Conservation (phyloP, 2,329 filamentous ascomycete genomes). For the Emergomyces orientalis region DNA sequence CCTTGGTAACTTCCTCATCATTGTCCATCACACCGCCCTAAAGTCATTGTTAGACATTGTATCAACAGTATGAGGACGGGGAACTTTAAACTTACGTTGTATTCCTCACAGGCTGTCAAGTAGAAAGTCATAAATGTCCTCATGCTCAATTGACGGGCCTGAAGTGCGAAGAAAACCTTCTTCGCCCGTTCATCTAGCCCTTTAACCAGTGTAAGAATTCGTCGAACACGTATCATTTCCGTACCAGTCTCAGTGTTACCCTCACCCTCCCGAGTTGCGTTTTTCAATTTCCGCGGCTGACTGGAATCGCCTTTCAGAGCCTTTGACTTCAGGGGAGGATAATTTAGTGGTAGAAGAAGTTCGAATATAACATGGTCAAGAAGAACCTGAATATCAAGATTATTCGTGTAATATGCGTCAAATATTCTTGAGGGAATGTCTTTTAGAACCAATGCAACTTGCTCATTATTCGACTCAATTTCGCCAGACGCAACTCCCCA, state of each 20-base stretch:
- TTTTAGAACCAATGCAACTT: constrained; percentile 63
- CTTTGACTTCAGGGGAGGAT: constrained; percentile 59
- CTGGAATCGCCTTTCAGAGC: constrained; percentile 38
- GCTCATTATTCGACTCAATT: constrained; percentile 71
- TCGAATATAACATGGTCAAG: constrained; percentile 81
- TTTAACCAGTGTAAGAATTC: constrained; percentile 72
- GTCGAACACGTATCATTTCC: constrained; percentile 65
- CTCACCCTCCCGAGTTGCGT: constrained; percentile 26
- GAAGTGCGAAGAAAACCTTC: constrained; percentile 79
- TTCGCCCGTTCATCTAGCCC: constrained; percentile 69
- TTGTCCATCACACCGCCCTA: constrained; percentile 64
- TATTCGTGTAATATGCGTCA: constrained; percentile 82
- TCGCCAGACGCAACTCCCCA: constrained; percentile 93
- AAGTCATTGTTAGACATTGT: constrained; percentile 5
- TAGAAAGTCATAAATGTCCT: constrained; percentile 66
- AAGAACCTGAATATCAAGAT: constrained; percentile 72
- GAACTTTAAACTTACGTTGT: constrained; percentile 47
- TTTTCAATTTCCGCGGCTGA: constrained; percentile 48
- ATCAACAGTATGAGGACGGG: not conserved
- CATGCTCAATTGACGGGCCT: constrained; percentile 65
- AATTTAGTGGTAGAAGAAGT: constrained; percentile 78
- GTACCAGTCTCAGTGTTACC: constrained; percentile 33
- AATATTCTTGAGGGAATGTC: constrained; percentile 78
- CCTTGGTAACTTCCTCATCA: constrained; percentile 57
- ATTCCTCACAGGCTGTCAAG: constrained; percentile 74